Conservation (phyloP, 352 stramenopile genomes). For the Elongisporangium anandrum region DNA sequence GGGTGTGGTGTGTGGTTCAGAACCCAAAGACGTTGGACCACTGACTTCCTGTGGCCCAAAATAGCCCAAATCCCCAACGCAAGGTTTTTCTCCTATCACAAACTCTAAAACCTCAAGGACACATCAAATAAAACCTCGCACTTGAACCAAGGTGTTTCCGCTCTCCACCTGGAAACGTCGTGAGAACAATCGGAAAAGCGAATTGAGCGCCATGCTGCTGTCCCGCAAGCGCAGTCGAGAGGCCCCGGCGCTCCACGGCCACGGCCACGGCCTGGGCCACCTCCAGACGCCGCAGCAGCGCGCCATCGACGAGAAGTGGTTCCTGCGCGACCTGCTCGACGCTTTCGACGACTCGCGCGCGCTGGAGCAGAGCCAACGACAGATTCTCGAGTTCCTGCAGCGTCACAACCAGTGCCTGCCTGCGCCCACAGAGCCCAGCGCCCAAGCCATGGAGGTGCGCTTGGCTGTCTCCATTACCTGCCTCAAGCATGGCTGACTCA, state of each 20-base stretch:
- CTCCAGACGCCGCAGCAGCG: conserved; percentile 13
- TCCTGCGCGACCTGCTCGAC: conserved; percentile 31
- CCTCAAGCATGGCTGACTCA: not conserved
- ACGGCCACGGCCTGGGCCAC: conserved; percentile 1
- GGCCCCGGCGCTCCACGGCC: not conserved
- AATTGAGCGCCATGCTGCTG: conserved; percentile 27
- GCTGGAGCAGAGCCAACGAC: conserved; percentile 4
- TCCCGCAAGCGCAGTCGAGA: conserved; percentile 45
- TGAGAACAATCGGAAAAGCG: conserved; percentile 3
- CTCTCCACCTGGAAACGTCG: not conserved
- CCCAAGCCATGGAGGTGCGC: conserved; percentile 18
- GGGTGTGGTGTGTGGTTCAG: conserved; percentile 8
- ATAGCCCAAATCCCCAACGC: not conserved
- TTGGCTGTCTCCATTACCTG: too few relatives aligned
- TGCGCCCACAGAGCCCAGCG: not conserved
- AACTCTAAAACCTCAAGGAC: not conserved
- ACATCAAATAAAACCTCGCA: not conserved
- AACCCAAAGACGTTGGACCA: conserved; percentile 8
- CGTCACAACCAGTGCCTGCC: conserved; percentile 20
- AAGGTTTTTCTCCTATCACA: not conserved
- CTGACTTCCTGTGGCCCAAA: conserved; percentile 2
- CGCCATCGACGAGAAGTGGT: conserved; percentile 27
- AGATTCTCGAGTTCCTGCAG: conserved; percentile 25
- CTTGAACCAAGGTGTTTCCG: not conserved
- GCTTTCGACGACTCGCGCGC: conserved; percentile 6